Conservation (phyloP, 768 basidiomycete species). For the Kwoniella dendrophila region DNA sequence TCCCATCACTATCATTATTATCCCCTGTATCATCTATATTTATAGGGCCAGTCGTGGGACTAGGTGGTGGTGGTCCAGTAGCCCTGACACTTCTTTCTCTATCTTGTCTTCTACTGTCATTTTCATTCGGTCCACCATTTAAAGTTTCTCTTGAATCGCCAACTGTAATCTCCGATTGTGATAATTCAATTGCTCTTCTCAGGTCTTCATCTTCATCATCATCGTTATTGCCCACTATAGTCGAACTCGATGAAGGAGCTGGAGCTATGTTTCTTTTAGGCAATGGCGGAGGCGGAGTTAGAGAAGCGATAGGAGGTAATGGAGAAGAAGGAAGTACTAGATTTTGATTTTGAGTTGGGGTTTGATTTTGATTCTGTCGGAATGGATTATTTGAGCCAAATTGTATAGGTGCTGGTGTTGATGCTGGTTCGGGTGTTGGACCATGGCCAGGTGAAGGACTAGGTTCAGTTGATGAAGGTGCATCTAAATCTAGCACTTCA, state of each 20-base stretch:
- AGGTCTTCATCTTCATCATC: constrained; percentile 44
- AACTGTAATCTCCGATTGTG: constrained; percentile 5
- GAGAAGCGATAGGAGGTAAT: background rate
- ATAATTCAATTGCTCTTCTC: constrained; percentile 30
- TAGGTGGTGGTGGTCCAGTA: constrained; percentile 41
- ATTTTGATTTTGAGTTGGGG: background rate
- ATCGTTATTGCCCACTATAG: background rate
- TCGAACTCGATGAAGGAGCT: constrained; percentile 13
- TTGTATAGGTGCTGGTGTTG: background rate
- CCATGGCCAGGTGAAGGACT: constrained; percentile 15
- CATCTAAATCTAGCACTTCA: constrained; percentile 22
- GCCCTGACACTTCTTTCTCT: constrained; percentile 44
- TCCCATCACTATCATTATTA: too few species aligned
- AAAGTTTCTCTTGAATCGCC: too few species aligned
- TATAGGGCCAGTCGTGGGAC: constrained; percentile 17
- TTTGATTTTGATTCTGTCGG: constrained; percentile 16
- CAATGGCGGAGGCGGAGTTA: constrained; percentile 1
- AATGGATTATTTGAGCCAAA: constrained; percentile 28
- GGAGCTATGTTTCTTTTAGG: constrained; percentile 5
- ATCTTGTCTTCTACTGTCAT: constrained; percentile 19
- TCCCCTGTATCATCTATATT: constrained; percentile 6
- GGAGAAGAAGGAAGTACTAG: background rate
- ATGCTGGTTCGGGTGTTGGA: too few species aligned
- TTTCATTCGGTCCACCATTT: constrained; percentile 4
- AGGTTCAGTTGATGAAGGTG: constrained; percentile 9